Evolutionary conservation across 768 basidiomycete genomes (phyloP).

Genomic region (Xerocomellus chrysenteron): DNA sequence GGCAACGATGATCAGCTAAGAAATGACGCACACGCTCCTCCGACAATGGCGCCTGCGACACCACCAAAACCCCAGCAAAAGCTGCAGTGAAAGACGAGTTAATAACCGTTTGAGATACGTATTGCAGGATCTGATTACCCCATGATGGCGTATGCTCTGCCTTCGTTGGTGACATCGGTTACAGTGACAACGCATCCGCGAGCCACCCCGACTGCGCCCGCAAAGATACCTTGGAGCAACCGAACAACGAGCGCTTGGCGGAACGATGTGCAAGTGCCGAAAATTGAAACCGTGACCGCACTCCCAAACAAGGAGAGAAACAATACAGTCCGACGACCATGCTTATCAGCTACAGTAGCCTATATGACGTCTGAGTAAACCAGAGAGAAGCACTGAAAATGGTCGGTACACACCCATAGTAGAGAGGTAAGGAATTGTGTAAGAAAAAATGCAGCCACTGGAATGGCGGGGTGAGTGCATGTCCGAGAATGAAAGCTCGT

Average conservation of each 20-base stretch:
- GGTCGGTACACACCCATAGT: slow-evolving; percentile 65
- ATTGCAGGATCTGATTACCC: slow-evolving; percentile 45
- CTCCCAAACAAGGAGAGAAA: slow-evolving; percentile 84
- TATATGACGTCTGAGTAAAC: slow-evolving; percentile 24
- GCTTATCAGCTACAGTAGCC: slow-evolving; percentile 93
- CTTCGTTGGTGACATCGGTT: slow-evolving; percentile 91
- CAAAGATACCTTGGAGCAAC: slow-evolving; percentile 89
- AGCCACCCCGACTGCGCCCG: slow-evolving; percentile 93
- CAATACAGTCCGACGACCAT: slow-evolving; percentile 83
- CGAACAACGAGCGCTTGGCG: slow-evolving; percentile 82
- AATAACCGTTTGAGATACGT: neutral
- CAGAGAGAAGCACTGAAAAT: neutral
- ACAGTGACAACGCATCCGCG: slow-evolving; percentile 84
- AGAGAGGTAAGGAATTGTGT: slow-evolving; percentile 95
- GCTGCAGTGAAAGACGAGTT: slow-evolving; percentile 34
- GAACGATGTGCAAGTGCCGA: slow-evolving; percentile 74
- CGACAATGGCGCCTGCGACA: slow-evolving; percentile 85
- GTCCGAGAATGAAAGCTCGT: slow-evolving; percentile 10
- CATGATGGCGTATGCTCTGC: slow-evolving; percentile 90
- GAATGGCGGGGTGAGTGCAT: slow-evolving; percentile 7
- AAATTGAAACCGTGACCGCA: slow-evolving; percentile 71
- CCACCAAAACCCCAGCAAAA: slow-evolving; percentile 98
- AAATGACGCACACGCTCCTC: slow-evolving; percentile 66
- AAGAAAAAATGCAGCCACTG: slow-evolving; percentile 85
- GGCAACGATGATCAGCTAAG: neutral